Evolutionary conservation across 2,329 filamentous ascomycete genomes (phyloP).

Genomic region (Sclerotinia minor): DNA sequence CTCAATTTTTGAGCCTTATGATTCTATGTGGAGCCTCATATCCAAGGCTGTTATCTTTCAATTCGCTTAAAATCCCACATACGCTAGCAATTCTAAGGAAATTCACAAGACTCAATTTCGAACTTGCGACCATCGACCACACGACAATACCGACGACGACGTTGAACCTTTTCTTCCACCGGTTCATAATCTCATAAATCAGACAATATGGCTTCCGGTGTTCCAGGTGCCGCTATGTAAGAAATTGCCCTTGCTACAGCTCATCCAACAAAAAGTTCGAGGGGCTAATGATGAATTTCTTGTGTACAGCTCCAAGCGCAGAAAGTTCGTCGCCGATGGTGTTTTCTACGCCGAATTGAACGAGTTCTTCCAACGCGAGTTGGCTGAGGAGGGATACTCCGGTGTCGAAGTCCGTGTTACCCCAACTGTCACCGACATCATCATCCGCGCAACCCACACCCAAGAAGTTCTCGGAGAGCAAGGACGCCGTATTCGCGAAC

Average conservation of each 20-base stretch:
- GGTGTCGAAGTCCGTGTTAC: conserved; percentile 99
- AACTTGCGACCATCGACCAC: conserved; percentile 24
- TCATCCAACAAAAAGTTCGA: conserved; percentile 19
- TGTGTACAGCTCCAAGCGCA: conserved; percentile 75
- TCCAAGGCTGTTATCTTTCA: conserved; percentile 1
- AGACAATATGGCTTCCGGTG: conserved; percentile 44
- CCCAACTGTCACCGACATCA: conserved; percentile 88
- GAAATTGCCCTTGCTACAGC: conserved; percentile 24
- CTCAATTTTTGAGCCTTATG: not conserved
- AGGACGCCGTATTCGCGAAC: conserved; percentile 99
- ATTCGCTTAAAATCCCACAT: conserved; percentile 25
- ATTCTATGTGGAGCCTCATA: not conserved
- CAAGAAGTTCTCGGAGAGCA: conserved; percentile 99
- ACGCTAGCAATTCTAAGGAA: conserved; percentile 17
- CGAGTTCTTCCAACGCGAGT: conserved; percentile 99
- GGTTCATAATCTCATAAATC: conserved; percentile 38
- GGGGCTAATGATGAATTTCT: conserved; percentile 28
- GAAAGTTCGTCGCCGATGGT: conserved; percentile 96
- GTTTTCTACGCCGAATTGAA: conserved; percentile 99
- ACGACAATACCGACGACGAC: conserved; percentile 35
- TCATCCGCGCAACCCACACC: conserved; percentile 99
- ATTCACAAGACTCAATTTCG: conserved; percentile 12
- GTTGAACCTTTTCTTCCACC: conserved; percentile 31
- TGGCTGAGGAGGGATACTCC: conserved; percentile 99
- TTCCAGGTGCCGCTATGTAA: conserved; percentile 44